Conservation (phyloP, 495 filamentous ascomycete species). For the Penicillium ucsense region DNA sequence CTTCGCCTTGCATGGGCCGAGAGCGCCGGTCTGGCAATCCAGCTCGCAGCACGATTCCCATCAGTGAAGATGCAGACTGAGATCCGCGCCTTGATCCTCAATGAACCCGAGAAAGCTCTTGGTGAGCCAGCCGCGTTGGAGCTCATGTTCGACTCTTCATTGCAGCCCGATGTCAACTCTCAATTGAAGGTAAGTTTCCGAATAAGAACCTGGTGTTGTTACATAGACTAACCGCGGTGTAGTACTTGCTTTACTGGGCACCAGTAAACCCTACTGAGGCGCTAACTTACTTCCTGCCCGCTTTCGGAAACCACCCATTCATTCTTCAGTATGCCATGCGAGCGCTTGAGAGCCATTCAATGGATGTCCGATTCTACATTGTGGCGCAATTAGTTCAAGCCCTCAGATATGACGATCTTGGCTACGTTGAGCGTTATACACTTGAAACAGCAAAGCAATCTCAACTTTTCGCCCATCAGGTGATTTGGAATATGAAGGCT, state of each 20-base stretch:
- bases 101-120: constrained; percentile 71
- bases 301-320: constrained; percentile 89
- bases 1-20: constrained; percentile 79
- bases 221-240: background rate
- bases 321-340: constrained; percentile 97
- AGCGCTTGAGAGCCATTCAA: constrained; percentile 81
- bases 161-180: constrained; percentile 69
- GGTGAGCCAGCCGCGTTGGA: constrained; percentile 71
- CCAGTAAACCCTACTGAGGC: constrained; percentile 89
- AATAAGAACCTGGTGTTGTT: background rate
- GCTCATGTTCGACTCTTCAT: constrained; percentile 62
- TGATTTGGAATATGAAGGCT: constrained; percentile 99
- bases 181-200: constrained; percentile 65
- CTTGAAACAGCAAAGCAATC: constrained; percentile 92
- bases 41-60: constrained; percentile 69
- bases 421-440: constrained; percentile 94
- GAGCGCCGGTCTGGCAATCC: constrained; percentile 70
- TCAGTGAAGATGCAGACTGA: constrained; percentile 62
- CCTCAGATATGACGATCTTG: constrained; percentile 86
- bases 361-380: constrained; percentile 97
- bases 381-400: constrained; percentile 96
- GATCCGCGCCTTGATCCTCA: constrained; percentile 67
- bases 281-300: constrained; percentile 83
- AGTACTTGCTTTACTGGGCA: constrained; percentile 92
- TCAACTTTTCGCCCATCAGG: constrained; percentile 95